Conservation (phyloP, 345 rosid species). For the Pistacia integerrima region DNA sequence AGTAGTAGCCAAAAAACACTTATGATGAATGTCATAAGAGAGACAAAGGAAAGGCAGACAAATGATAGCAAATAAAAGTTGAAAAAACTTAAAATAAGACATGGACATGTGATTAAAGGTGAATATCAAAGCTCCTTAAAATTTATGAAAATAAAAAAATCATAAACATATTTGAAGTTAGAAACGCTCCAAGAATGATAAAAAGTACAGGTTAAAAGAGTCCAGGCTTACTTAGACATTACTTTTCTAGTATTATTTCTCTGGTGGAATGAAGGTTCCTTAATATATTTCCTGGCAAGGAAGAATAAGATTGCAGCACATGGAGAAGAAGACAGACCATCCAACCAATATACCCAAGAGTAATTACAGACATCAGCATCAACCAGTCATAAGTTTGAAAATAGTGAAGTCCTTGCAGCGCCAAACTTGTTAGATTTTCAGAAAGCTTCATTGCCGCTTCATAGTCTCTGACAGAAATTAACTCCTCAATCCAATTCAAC, state of each 20-base stretch:
- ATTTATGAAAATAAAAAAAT: neutral
- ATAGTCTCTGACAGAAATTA: slow-evolving; percentile 52
- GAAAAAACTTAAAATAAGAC: too few species aligned
- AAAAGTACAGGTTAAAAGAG: slow-evolving; percentile 26
- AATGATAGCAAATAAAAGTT: neutral
- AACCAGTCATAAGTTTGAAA: slow-evolving; percentile 97
- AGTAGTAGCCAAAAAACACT: neutral
- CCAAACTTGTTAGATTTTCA: slow-evolving; percentile 78
- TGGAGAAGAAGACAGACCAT: slow-evolving; percentile 83
- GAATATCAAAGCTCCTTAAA: neutral
- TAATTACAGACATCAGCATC: slow-evolving; percentile 85
- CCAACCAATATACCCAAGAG: slow-evolving; percentile 93
- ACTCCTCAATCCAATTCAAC: slow-evolving; percentile 64
- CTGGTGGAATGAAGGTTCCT: slow-evolving; percentile 46
- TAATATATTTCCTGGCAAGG: slow-evolving; percentile 51
- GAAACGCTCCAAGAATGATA: neutral
- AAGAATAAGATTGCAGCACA: slow-evolving; percentile 82
- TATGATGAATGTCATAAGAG: neutral
- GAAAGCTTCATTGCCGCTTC: slow-evolving; percentile 68
- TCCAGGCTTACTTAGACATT: slow-evolving; percentile 52
- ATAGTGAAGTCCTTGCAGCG: slow-evolving; percentile 88
- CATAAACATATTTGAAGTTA: too few species aligned
- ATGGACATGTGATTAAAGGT: too few species aligned
- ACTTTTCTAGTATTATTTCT: slow-evolving; percentile 64
- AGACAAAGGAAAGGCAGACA: neutral